phyloP scores from a whole-genome alignment of 1,139 yeast genomes.

The Geotrichum reessii region DNA sequence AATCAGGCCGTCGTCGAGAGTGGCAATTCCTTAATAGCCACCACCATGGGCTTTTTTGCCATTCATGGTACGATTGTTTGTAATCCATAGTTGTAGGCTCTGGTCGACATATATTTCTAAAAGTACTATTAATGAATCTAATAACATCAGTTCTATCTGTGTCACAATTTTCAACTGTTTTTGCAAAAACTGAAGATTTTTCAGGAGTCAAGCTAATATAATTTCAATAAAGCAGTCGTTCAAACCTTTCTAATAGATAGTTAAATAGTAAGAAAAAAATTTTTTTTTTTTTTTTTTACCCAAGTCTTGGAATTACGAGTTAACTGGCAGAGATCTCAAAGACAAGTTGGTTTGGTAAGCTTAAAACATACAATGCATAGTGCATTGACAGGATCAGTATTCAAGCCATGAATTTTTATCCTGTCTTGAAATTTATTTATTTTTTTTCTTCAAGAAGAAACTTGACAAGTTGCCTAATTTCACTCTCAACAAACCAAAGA shows the following conservation, averaged over 20 bases:
- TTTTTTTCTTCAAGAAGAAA: neutral
- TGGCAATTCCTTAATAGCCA: neutral
- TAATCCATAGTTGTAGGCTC: neutral
- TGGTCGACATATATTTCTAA: neutral
- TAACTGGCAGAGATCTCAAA: neutral
- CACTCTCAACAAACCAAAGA: neutral
- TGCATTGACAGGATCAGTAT: neutral
- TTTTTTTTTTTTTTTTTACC: neutral
- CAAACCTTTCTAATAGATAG: neutral
- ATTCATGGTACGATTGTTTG: neutral
- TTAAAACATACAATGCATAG: neutral
- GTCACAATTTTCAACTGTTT: neutral
- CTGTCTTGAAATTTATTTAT: neutral
- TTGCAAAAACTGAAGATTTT: neutral
- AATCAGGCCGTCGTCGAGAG: neutral
- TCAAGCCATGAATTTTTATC: neutral
- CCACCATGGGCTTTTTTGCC: neutral
- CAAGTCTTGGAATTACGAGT: neutral
- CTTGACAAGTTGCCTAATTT: neutral
- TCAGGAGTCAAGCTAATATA: neutral
- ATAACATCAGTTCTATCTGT: neutral
- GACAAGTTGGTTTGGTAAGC: neutral
- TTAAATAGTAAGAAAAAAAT: neutral
- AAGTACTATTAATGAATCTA: neutral
- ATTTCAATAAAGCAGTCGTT: neutral